A percentile compares a stretch with the other conserved stretches of the same genome.
Conservation (phyloP, 805 yeast genomes). For the Barnettozyma pratensis region DNA sequence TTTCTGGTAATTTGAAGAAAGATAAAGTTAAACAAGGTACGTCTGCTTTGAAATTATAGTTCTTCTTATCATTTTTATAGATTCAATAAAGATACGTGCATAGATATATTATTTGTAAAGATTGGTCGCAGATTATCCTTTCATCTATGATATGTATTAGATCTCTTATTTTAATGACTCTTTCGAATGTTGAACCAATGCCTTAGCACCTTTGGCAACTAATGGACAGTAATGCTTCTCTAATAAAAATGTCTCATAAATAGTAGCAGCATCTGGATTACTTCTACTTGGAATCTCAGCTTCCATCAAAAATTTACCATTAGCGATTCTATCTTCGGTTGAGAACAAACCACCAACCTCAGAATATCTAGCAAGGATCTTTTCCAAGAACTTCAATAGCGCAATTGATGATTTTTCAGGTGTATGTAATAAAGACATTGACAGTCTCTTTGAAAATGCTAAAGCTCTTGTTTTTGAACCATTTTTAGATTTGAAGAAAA, state of each 20-base stretch:
- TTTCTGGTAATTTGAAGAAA: conserved; percentile 60
- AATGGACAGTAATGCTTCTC: conserved; percentile 80
- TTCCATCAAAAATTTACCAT: conserved; percentile 70
- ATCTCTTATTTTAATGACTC: conserved; percentile 7
- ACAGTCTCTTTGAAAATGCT: conserved; percentile 79
- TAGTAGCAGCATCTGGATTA: conserved; percentile 82
- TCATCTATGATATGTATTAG: not conserved
- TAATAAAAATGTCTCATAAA: conserved; percentile 82
- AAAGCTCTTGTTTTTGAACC: conserved; percentile 64
- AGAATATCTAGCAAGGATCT: conserved; percentile 65
- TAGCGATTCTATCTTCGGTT: conserved; percentile 82
- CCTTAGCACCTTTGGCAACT: conserved; percentile 61
- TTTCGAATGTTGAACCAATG: conserved; percentile 25
- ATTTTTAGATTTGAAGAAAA: conserved; percentile 71
- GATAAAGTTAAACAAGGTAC: conserved; percentile 26
- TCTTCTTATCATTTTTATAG: no score
- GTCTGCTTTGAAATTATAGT: conserved; percentile 18
- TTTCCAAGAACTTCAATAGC: conserved; percentile 69
- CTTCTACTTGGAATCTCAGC: conserved; percentile 64
- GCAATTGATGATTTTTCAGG: conserved; percentile 90
- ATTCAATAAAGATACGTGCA: no score
- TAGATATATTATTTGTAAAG: not conserved
- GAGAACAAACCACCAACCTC: conserved; percentile 72
- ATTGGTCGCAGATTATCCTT: no score
- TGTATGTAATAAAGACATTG: conserved; percentile 59